Base-by-base conservation (phyloP, 140 eudicot species). In the Anethum foeniculum region DNA sequence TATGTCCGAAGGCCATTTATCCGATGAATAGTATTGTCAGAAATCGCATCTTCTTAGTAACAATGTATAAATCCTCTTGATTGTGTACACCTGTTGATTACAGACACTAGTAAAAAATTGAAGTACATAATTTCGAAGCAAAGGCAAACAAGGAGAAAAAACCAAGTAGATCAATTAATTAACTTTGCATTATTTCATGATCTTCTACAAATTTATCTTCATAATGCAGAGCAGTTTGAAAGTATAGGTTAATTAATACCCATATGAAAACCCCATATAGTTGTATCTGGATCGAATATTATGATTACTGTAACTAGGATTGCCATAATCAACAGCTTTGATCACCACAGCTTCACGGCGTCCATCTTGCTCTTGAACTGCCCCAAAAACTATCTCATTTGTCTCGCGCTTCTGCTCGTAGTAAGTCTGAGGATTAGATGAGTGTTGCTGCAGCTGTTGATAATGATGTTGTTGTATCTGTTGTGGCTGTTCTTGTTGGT, bases 321-420 rank as follows among this genome's bases (percentile, higher is more conserved):
- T 92, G 1, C 88, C 89, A 73, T 87, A 92, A 69, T 92, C 97
- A 78, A 94, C 94, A 12, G 97, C 96, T 83, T 92, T 89, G 15
- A 94, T 92, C 74, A 94, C 98, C 85, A 94, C 82, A 5, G 96
- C 94, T 81, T 84, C 97, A 16, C 88, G 90, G 23, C 86, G 83
- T 60, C 90, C 92, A 27, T 89, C 94, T 84, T 92, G 90, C 80
- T 94, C 98, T 72, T 94, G 98, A 73, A 92, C 97, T 6, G 96
- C 97, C 71, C 97, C 98, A 52, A 94, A 94, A 39, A 94, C 96
- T 6, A 94, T 89, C 88, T 94, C 97, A 38, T 87, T 92, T 16
- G 91, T 85, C 81, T 92, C 96, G 10, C 85, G 68, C 32, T 79
- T 90, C 30, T 88, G 88, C 87, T 93, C 94, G 11, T 87, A 84